phyloP scores from a whole-genome alignment of 2,329 filamentous ascomycete genomes.

The Xylaria digitata region DNA sequence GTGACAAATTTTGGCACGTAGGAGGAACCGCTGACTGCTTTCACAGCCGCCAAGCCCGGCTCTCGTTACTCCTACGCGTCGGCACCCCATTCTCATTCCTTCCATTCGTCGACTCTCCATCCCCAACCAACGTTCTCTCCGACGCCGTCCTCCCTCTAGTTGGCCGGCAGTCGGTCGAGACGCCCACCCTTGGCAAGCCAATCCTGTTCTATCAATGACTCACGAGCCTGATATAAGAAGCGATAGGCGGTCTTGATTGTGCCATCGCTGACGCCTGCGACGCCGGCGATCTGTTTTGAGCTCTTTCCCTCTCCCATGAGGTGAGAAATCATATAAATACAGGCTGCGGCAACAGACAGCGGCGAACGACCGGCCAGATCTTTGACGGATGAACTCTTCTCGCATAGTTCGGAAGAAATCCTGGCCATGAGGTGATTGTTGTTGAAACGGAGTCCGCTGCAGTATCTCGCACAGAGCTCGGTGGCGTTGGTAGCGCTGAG shows the following conservation, averaged over 20 bases:
- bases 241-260: conserved; percentile 98
- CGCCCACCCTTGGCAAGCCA: conserved; percentile 79
- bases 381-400: conserved; percentile 79
- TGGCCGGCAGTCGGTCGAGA: conserved; percentile 75
- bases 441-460: conserved; percentile 81
- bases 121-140: background rate
- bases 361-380: conserved; percentile 93
- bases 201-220: conserved; percentile 78
- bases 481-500: conserved; percentile 82
- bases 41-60: conserved; percentile 2
- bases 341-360: conserved; percentile 91
- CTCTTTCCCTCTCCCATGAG: conserved; percentile 82
- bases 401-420: conserved; percentile 81
- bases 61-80: background rate
- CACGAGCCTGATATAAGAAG: conserved; percentile 79
- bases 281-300: conserved; percentile 86
- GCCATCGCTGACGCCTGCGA: conserved; percentile 93
- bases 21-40: conserved; percentile 2
- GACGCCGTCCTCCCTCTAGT: conserved; percentile 50
- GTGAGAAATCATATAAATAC: conserved; percentile 95
- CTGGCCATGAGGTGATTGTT: conserved; percentile 79
- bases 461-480: conserved; percentile 90
- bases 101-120: background rate
- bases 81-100: background rate
- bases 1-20: conserved; percentile 3